Evolutionary conservation across 2,329 filamentous ascomycete species (phyloP).

Genomic region (Penicillium sp.): DNA sequence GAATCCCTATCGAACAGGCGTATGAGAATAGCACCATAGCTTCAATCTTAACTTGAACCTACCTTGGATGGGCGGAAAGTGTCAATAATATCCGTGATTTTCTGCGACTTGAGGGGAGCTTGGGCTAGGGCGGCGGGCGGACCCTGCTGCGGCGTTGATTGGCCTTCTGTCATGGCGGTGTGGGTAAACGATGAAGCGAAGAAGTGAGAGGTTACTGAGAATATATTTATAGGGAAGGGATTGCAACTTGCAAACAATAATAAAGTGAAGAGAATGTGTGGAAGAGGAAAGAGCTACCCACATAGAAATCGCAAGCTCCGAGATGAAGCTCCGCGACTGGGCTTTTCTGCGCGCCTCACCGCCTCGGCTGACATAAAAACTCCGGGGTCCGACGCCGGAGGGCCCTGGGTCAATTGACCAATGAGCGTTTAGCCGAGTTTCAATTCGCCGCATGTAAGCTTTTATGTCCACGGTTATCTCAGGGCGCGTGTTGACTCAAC

Average conservation of each 20-base stretch:
- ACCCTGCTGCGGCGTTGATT: slow-evolving; percentile 24
- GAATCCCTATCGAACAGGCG: slow-evolving; percentile 29
- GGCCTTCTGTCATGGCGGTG: slow-evolving; percentile 31
- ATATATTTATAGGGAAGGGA: not conserved
- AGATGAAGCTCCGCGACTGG: slow-evolving; percentile 19
- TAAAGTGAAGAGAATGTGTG: not conserved
- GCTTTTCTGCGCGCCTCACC: slow-evolving; percentile 22
- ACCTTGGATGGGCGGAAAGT: slow-evolving; percentile 80
- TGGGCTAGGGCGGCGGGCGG: slow-evolving; percentile 28
- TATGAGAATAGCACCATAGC: slow-evolving; percentile 10
- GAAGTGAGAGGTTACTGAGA: not conserved
- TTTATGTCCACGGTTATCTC: slow-evolving; percentile 17
- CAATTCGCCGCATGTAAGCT: slow-evolving; percentile 25
- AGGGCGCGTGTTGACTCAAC: slow-evolving; percentile 6
- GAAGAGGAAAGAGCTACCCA: not conserved
- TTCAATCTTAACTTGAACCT: slow-evolving; percentile 21
- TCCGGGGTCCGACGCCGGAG: slow-evolving; percentile 7
- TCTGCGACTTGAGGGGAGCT: slow-evolving; percentile 51
- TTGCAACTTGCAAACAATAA: not conserved
- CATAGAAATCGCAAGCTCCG: not conserved
- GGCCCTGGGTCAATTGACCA: slow-evolving; percentile 12
- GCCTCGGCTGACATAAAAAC: slow-evolving; percentile 13
- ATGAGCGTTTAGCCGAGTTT: slow-evolving; percentile 10
- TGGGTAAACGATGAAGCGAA: not conserved
- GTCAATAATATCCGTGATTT: slow-evolving; percentile 74